Conservation (phyloP, 202 grass and related monocot species). For the Panicum virgatum region DNA sequence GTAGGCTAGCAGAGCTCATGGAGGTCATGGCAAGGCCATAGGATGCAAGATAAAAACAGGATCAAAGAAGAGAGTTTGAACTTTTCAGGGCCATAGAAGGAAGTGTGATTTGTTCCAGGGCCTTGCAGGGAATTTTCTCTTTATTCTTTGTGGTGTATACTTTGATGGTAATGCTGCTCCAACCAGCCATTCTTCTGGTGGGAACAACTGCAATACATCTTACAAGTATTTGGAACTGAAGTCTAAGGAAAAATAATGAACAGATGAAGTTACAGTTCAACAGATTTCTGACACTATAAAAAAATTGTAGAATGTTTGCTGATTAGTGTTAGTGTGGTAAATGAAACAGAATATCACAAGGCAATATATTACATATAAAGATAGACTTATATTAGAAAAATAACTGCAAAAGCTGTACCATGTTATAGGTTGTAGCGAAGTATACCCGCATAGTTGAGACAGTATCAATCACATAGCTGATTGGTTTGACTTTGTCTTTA, state of each 20-base stretch:
- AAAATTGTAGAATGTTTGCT: neutral
- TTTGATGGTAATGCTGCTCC: constrained; percentile 60
- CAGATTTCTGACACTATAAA: neutral
- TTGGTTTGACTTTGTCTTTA: constrained; percentile 77
- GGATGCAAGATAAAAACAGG: too few relatives aligned
- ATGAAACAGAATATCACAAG: constrained; percentile 22
- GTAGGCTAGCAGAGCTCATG: too few relatives aligned
- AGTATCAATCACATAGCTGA: constrained; percentile 60
- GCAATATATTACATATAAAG: constrained; percentile 32
- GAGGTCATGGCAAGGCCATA: too few relatives aligned
- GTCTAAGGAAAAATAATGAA: constrained; percentile 22
- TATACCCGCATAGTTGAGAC: constrained; percentile 78
- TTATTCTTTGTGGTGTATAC: constrained; percentile 65
- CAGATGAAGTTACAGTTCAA: neutral
- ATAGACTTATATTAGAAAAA: constrained; percentile 14
- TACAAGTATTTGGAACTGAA: constrained; percentile 35
- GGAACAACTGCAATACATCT: too few relatives aligned
- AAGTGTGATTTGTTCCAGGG: too few relatives aligned
- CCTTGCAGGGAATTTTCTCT: too few relatives aligned
- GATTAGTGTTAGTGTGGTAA: constrained; percentile 6
- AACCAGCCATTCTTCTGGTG: constrained; percentile 88
- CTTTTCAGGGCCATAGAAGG: too few relatives aligned
- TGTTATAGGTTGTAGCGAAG: constrained; percentile 26
- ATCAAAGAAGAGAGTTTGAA: too few relatives aligned
- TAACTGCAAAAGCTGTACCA: too few relatives aligned